Evolutionary conservation across 2,329 filamentous ascomycete species (phyloP).

Genomic region (Sarocladium kiliense): DNA sequence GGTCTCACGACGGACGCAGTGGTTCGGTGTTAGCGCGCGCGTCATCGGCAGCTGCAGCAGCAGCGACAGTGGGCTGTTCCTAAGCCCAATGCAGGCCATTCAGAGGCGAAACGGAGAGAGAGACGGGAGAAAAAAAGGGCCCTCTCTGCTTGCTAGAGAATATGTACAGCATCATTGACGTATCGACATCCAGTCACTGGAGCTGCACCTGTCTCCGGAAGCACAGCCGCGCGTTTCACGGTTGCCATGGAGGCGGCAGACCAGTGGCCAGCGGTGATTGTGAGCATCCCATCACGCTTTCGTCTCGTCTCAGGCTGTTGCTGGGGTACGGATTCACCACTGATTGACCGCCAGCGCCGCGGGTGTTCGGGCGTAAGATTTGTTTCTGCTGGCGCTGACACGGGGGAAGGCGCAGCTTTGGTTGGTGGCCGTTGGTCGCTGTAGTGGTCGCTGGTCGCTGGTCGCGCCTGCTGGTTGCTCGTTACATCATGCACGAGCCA

Average conservation of each 20-base stretch:
- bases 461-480: background rate
- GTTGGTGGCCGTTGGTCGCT: background rate
- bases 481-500: slow-evolving; percentile 3
- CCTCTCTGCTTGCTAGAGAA: background rate
- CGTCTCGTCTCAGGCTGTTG: background rate
- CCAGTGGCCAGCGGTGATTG: background rate
- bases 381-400: background rate
- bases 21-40: background rate
- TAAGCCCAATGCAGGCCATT: background rate
- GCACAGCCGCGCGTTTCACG: slow-evolving; percentile 1
- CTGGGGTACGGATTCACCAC: background rate
- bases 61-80: background rate
- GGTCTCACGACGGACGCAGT: background rate
- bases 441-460: background rate
- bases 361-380: too few species aligned
- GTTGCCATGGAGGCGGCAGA: background rate
- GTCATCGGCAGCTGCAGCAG: background rate
- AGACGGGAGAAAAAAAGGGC: background rate
- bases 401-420: background rate
- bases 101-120: background rate
- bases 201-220: background rate
- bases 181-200: background rate
- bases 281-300: background rate
- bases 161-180: background rate
- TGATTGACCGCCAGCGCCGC: too few species aligned